Evolutionary conservation across 352 stramenopile species (phyloP).

Genomic region (Phytopythium vexans): DNA sequence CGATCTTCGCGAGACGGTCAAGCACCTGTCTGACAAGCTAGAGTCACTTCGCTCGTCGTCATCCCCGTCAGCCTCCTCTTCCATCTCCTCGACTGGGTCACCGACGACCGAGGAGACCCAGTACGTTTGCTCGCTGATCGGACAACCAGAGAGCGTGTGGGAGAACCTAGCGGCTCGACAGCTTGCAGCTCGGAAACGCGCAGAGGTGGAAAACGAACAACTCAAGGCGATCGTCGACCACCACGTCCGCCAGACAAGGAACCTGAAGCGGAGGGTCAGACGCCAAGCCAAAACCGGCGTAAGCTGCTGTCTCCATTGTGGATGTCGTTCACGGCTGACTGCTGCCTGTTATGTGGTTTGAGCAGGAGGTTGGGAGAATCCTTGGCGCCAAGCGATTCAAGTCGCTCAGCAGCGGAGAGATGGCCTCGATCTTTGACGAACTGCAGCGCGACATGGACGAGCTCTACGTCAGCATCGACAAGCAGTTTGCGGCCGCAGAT

Average conservation of each 20-base stretch:
- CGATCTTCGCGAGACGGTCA: constrained; percentile 3
- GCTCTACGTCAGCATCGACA: constrained; percentile 10
- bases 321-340: not conserved
- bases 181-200: constrained; percentile 7
- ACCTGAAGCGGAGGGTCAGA: constrained; percentile 23
- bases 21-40: not conserved
- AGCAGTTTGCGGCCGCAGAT: constrained; percentile 9
- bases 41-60: not conserved
- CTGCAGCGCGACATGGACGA: constrained; percentile 13
- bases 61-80: too few species aligned
- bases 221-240: constrained; percentile 18
- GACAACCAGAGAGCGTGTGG: constrained; percentile 12
- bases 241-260: constrained; percentile 21
- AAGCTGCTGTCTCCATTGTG: not conserved
- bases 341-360: not conserved
- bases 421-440: constrained; percentile 8
- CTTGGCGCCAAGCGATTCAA: constrained; percentile 13
- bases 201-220: constrained; percentile 20
- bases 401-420: constrained; percentile 1
- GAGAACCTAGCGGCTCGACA: constrained; percentile 17
- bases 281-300: constrained; percentile 22
- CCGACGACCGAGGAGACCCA: not conserved
- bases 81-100: not conserved
- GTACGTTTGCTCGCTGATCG: constrained; percentile 1
- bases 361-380: not conserved